Base-by-base conservation (phyloP, 345 rosid genomes). In the Eucalyptus erythrocorys region DNA sequence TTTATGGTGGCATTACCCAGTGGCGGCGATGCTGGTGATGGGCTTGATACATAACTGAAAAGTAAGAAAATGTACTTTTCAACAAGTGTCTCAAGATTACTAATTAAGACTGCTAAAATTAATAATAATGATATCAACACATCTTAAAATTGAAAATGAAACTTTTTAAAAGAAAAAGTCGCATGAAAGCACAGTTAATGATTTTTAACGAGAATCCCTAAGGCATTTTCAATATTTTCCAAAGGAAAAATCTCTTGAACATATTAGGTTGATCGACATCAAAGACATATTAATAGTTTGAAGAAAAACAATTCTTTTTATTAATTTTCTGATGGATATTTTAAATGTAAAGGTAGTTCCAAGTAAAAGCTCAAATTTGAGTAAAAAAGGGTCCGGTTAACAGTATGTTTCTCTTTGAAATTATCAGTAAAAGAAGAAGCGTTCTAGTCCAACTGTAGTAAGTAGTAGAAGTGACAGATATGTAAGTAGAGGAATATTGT, bases 361-460 rank as follows among this genome's bases (percentile, higher is more conserved):
- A 15, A 88, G 86, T 26, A 87, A 50, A 50, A 91, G 87, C 90
- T 97, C 51, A 88, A 89, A 42, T 96, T 94, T 85, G 90, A 89
- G 2, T 2, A 50, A 90, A 88, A 87, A 53, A 55, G 10, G 95
- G 93, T 12, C 91, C 94, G 91, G 92, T 22, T 94, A 92, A 88
- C 92, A 91, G 40, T 94, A 88, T 76, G 85, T 53, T 53, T 53
- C 90, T 89, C 93, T 10, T 82, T 93, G 12, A 30, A 80, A 43
- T 51, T 89, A 48, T 51, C 90, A 4, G 80, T 80, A 21, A 89
- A 91, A 26, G 50, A 91, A 42, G 94, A 97, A 90, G 92, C 89
- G 24, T 96, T 96, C 87, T 96, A 92, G 91, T 87, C 94, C 94
- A 66, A 92, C 94, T 89, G 95, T 90, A 47, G 89, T 92, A 66